Base-by-base conservation (phyloP, 2,329 filamentous ascomycete species). In the Claviceps sp. region DNA sequence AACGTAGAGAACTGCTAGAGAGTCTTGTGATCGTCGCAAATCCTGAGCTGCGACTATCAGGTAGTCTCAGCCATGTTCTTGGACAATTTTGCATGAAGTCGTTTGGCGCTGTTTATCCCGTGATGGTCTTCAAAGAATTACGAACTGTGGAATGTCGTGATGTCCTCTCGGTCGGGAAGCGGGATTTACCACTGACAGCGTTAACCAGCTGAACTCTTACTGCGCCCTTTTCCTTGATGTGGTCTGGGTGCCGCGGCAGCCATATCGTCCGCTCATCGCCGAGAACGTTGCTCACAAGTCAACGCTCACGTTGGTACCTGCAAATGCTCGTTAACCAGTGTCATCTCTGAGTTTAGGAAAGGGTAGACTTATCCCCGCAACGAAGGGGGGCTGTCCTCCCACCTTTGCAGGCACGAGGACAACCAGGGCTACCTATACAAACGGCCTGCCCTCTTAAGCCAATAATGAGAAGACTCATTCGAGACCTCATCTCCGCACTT, bases 1-100 rank as follows among this genome's bases (percentile, higher is more conserved):
- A 79, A 83, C 13, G 74, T 77, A 13, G 81, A 79, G 38, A 82
- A 69, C 72, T 71, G 45, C 74, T 6, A 77, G 72, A 55, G 74
- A 22, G 22, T 73, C 45, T 71, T 70, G 9, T 79, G 66, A 51
- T 75, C 66, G 50, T 66, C 62, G 42, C 62, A 60, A 50, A 34
- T 59, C 52, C 13, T 65, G 53, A 8, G 50, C 55, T 4, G 59
- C 54, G 6, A 52, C 48, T 1, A 51, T 54, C 14, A 22, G 64
- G 61, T 34, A 59, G 16, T 34, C 30, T 34, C 30, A 11, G 30
- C 30, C 30, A 4, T 11, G 9, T 34, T 11, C 9, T 11, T 34
- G 30, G 9, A 34, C 9, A 3, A 34, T 30, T 30, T 26, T 8
- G 26, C 26, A 30, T 8, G 26, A 30, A 8, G 26, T 30, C 26